Base-by-base conservation (phyloP, 2,329 filamentous ascomycete species). In the Coniochaeta prunicola region DNA sequence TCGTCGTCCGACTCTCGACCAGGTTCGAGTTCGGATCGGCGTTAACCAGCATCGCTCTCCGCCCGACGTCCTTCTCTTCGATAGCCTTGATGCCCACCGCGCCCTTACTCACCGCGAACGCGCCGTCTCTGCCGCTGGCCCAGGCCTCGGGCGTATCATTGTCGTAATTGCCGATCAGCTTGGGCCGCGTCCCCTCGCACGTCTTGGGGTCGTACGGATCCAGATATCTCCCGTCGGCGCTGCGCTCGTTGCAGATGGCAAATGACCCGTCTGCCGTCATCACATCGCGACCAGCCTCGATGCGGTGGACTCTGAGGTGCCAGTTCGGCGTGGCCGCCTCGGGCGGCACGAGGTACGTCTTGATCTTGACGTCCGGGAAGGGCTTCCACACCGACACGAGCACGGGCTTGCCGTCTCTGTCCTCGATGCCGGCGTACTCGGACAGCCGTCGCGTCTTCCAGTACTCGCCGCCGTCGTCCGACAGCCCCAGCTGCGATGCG, bases 1-100 rank as follows among this genome's bases (percentile, higher is more conserved):
- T 82, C 45, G 88, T 79, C 4, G 87, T 91, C 60, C 89, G 76
- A 60, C 85, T 84, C 73, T 91, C 86, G 2, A 91, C 78, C 34
- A 92, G 73, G 71, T 92, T 92, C 54, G 86, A 89, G 73, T 92
- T 92, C 7, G 89, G 88, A 69, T 92, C 90, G 12, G 88, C 87
- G 59, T 91, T 85, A 54, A 92, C 83, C 28, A 91, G 77, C 68
- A 81, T 85, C 3, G 88, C 89, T 58, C 71, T 73, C 21, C 87
- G 77, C 15, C 68, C 72, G 8, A 73, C 75, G 9, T 65, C 73
- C 2, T 68, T 74, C 0, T 77, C 76, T 67, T 77, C 88, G 58
- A 79, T 74, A 63, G 72, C 86, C 69, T 64, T 83, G 77, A 80
- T 89, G 68, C 74, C 82, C 61, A 79, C 82, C 62, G 71, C 83